Percentiles rank a stretch among this genome's conserved stretches.
phyloP scores from a whole-genome alignment of 2,329 filamentous ascomycete genomes.

The Cyphellophora europaea region DNA sequence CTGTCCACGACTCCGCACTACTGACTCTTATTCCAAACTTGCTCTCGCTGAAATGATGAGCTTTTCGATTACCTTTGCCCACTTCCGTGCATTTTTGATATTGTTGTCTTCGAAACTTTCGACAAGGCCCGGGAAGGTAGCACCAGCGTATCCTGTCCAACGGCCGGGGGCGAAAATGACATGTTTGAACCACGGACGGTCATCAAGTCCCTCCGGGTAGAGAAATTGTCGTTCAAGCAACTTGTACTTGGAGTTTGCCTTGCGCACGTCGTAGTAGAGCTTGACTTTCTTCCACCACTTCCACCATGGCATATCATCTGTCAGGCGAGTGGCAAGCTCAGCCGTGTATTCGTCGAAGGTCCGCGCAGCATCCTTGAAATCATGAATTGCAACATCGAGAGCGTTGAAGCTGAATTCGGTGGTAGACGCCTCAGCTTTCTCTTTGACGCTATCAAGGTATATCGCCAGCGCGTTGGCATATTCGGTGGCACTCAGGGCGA shows the following conservation, averaged over 20 bases:
- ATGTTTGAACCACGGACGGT: constrained; percentile 85
- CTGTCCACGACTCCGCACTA: too few species aligned
- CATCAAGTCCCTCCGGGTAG: constrained; percentile 64
- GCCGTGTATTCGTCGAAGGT: constrained; percentile 44
- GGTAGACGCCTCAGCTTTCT: constrained; percentile 10
- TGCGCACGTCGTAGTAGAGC: constrained; percentile 54
- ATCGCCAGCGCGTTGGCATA: constrained; percentile 49
- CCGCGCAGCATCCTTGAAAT: constrained; percentile 39
- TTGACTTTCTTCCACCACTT: constrained; percentile 59
- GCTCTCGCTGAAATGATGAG: constrained; percentile 17
- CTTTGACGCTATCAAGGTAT: constrained; percentile 29
- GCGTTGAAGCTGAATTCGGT: constrained; percentile 14
- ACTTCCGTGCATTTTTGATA: constrained; percentile 29
- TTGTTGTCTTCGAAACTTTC: constrained; percentile 49
- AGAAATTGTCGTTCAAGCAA: constrained; percentile 71
- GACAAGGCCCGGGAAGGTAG: constrained; percentile 55
- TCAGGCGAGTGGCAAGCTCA: constrained; percentile 37
- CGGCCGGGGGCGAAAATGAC: constrained; percentile 84
- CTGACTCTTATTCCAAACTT: constrained; percentile 15
- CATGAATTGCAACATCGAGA: constrained; percentile 39
- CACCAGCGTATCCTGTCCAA: constrained; percentile 84
- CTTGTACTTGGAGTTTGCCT: constrained; percentile 75
- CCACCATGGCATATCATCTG: constrained; percentile 61
- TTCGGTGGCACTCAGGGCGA: constrained; percentile 55
- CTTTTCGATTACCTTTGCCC: constrained; percentile 21